Evolutionary conservation across 208 protist genomes (phyloP).

Genomic region (Acanthamoeba quina): DNA sequence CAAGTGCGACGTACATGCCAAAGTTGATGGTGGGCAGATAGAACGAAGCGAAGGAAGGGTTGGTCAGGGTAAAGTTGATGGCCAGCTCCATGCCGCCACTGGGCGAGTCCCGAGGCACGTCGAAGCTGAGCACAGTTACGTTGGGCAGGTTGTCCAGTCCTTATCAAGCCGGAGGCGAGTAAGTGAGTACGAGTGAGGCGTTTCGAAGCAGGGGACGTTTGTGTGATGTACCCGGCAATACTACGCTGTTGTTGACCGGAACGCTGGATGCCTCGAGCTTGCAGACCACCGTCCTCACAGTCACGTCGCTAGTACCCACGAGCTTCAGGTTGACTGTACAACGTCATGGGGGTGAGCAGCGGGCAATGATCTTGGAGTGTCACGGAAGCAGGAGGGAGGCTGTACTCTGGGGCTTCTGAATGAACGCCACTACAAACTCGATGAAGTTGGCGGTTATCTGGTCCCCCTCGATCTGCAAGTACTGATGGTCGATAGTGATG

Average conservation of each 20-base stretch:
- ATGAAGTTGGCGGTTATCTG: neutral
- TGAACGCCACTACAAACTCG: neutral
- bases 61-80: conserved; percentile 27
- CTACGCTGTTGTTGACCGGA: conserved; percentile 23
- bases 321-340: neutral
- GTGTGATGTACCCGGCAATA: neutral
- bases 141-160: conserved; percentile 43
- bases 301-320: neutral
- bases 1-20: conserved; percentile 6
- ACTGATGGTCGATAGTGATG: conserved; percentile 13
- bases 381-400: neutral
- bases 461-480: neutral
- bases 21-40: conserved; percentile 33
- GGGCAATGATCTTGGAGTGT: too few species aligned
- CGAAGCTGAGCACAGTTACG: neutral
- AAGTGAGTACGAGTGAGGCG: too few species aligned
- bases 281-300: neutral
- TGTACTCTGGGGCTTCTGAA: neutral
- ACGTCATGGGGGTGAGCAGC: neutral
- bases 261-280: neutral
- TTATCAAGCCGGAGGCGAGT: neutral
- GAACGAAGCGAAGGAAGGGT: conserved; percentile 49
- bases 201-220: too few species aligned
- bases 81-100: neutral
- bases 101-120: neutral